Base-by-base conservation (phyloP, 1,284 basidiomycete genomes). In the Apiotrichum laibachii region DNA sequence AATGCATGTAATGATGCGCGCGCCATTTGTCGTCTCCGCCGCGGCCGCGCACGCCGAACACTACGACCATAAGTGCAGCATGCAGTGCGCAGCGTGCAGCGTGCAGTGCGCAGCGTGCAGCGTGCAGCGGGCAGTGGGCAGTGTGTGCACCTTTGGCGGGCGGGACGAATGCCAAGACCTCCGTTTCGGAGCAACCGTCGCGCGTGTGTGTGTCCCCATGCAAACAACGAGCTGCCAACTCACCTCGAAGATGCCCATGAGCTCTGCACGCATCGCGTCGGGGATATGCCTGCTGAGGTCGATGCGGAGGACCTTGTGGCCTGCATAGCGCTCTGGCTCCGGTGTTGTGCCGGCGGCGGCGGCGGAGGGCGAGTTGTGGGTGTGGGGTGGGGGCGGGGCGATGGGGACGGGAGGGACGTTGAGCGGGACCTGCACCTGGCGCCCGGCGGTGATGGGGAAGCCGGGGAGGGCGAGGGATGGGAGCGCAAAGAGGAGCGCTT, bases 241-340 rank as follows among this genome's bases (percentile, higher is more conserved):
- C 51, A 72, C 71, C 43, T 71, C 65, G 26, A 69, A 57, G 16
- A 66, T 42, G 10, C 60, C 39, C 47, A 64, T 50, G 4, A 68
- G 47, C 21, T 56, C 57, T 10, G 60, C 55, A 10, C 62, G 62
- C n/a, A 50, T 50, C 4, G 35, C 42, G 9, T 47, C 31, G 21
- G 53, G 45, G 2, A 61, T 18, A 11, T 19, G 42, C 16, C 42
- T 31, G 64, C 66, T 31, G 26, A 31, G 67, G 52, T 68, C 55
- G 42, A 76, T 40, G 21, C 74, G 52, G 68, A 71, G 73, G 9
- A 76, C 67, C 57, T 67, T 59, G 39, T 73, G 62, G 16, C 64
- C 67, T 19, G 66, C 65, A 48, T 72, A 72, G 39, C 59, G 58
- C 54, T 70, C 64, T 16, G 35, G 34, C 39, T 13, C 6, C 13